Evolutionary conservation across 2,329 filamentous ascomycete genomes (phyloP).

Genomic region (Alternaria atra): DNA sequence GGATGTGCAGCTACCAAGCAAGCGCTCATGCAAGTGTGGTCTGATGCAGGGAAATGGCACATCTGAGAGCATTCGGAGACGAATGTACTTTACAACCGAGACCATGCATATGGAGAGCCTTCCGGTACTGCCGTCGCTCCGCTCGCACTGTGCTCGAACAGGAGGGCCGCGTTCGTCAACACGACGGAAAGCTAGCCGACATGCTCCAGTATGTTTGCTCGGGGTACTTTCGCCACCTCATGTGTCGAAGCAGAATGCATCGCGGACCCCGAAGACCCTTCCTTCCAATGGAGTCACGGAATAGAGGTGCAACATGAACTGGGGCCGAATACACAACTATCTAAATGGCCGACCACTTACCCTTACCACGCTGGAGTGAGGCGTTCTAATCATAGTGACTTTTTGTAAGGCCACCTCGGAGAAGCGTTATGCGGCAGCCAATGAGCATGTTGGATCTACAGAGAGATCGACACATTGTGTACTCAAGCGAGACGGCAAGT

Average conservation of each 20-base stretch:
- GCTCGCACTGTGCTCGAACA: background rate
- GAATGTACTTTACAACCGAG: background rate
- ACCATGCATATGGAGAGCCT: background rate
- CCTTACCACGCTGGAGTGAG: background rate
- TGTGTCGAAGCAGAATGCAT: background rate
- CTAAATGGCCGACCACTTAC: background rate
- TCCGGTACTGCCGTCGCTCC: conserved; percentile 6
- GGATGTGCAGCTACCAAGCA: background rate
- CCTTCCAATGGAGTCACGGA: background rate
- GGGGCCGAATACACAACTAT: background rate
- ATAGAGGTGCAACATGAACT: background rate
- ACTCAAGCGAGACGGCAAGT: conserved; percentile 19
- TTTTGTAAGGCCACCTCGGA: background rate
- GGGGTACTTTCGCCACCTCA: conserved; percentile 12
- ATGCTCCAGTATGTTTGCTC: background rate
- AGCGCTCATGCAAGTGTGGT: conserved; percentile 18
- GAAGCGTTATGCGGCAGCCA: conserved; percentile 11
- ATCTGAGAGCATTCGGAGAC: conserved; percentile 4
- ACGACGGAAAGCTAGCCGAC: background rate
- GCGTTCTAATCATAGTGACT: conserved; percentile 11
- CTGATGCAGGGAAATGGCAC: conserved; percentile 13
- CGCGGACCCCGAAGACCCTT: conserved; percentile 10
- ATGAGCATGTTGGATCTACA: conserved; percentile 9
- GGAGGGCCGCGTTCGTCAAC: background rate
- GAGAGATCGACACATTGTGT: conserved; percentile 11